Base-by-base conservation (phyloP, 495 filamentous ascomycete genomes). In the Annulohypoxylon bovei region DNA sequence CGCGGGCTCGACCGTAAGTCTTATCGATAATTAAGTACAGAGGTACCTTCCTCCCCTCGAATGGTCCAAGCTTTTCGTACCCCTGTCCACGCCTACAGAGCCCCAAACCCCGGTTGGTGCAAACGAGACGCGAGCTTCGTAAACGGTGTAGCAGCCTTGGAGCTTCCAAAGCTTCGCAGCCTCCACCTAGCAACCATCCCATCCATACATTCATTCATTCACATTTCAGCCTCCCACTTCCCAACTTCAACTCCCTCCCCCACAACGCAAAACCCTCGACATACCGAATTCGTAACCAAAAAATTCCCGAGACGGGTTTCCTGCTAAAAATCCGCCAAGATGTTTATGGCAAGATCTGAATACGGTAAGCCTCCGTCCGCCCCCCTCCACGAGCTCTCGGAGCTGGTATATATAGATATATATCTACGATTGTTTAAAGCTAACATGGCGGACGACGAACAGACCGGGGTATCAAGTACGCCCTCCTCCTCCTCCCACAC, bases 301-400 rank as follows among this genome's bases (percentile, higher is more conserved):
- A 33, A 8, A 54, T 46, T 53, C 23, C n/a, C 16, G 16, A 58
- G 27, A 44, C 14, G 0, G 18, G 9, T 28, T 30, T 53, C 56
- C 73, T 44, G 63, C 63, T n/a, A n/a, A 52, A 77, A 80, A 66
- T 77, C 78, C 77, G 67, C 73, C 89, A 94, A 84, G 71, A 98
- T 98, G 95, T 99, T 99, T 89, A 98, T 99, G 86, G 95, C 95
- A 85, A 91, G 96, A 81, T 98, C 95, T 81, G 95, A 99, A 95
- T 99, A 99, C 84, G 95, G 95, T 97, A 74, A 70, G 81, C 22
- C 4, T 6, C 55, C n/a, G n/a, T n/a, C 42, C 59, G 3, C 44
- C 42, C 22, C 28, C 42, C 37, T 16, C 27, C 54, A 20, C 33
- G 70, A 66, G 65, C 74, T 68, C 46, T 28, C 23, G 53, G 56